Conservation (phyloP, 345 rosid species). For the Microthlaspi erraticum region DNA sequence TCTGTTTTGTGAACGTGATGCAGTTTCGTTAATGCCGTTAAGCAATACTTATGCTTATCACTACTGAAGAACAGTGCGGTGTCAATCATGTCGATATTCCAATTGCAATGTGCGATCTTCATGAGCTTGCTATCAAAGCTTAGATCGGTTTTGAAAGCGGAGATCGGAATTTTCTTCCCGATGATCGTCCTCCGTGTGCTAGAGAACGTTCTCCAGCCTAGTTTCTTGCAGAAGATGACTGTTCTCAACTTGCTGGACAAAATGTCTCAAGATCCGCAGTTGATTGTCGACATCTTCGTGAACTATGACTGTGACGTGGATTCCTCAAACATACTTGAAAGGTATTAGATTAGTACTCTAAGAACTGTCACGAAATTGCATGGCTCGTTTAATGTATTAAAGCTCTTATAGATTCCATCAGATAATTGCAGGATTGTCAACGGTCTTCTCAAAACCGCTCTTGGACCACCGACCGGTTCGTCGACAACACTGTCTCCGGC, state of each 20-base stretch:
- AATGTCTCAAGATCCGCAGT: conserved; percentile 80
- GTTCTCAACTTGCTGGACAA: conserved; percentile 86
- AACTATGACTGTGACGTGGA: conserved; percentile 97
- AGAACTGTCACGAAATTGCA: conserved; percentile 15
- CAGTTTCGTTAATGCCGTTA: conserved; percentile 84
- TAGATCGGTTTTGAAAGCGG: conserved; percentile 81
- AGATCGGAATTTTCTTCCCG: conserved; percentile 92
- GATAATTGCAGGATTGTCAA: conserved; percentile 98
- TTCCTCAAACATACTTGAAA: conserved; percentile 89
- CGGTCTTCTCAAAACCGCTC: conserved; percentile 95
- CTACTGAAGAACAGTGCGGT: conserved; percentile 94
- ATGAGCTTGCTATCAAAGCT: conserved; percentile 73
- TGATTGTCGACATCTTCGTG: conserved; percentile 87
- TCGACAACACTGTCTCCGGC: conserved; percentile 78
- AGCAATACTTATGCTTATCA: conserved; percentile 90
- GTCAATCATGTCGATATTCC: conserved; percentile 93
- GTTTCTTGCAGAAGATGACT: conserved; percentile 95
- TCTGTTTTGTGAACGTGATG: conserved; percentile 12
- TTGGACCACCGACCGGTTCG: conserved; percentile 94
- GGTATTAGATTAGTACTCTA: conserved; percentile 57
- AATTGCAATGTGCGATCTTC: conserved; percentile 92
- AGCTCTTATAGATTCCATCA: conserved; percentile 95
- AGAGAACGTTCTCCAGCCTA: conserved; percentile 95
- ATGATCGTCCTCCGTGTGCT: conserved; percentile 94
- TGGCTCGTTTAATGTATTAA: conserved; percentile 60